These are phyloP conservation scores for Lasiodiplodia sp. DNA, from an alignment of 2,329 filamentous ascomycete genomes.

Conservation along the genomic window DNA sequence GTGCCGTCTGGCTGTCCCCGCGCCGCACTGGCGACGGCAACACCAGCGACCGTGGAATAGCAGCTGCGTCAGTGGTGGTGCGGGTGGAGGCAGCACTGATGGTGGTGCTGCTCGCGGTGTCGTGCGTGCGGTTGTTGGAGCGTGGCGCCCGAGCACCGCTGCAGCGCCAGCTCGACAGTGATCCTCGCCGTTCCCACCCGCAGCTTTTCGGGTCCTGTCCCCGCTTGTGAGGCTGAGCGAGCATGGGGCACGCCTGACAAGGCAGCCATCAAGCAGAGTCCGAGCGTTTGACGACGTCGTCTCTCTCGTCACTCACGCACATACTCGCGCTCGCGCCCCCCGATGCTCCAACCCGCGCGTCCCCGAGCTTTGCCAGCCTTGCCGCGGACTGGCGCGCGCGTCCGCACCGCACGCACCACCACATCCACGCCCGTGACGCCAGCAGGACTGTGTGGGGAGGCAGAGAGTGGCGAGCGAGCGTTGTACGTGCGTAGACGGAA, in stretches of 20 bases:
- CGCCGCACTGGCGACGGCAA: background rate
- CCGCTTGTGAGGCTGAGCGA: constrained; percentile 20
- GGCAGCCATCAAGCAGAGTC: background rate
- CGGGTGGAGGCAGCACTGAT: constrained; percentile 1
- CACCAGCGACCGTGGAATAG: constrained; percentile 2
- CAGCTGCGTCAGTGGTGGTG: constrained; percentile 5
- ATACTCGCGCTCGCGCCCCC: background rate
- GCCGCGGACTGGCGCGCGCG: constrained; percentile 18
- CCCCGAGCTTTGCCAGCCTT: background rate
- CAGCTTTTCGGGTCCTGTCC: background rate
- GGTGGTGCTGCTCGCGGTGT: background rate
- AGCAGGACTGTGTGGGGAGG: constrained; percentile 24
- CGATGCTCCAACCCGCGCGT: background rate
- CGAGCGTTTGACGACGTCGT: background rate
- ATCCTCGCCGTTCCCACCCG: background rate
- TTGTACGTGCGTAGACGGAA: constrained; percentile 21
- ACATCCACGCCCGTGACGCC: constrained; percentile 12
- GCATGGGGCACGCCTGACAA: background rate
- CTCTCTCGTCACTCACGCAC: background rate
- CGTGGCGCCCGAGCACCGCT: constrained; percentile 5
- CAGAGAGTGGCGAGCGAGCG: background rate
- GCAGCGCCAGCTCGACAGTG: constrained; percentile 3
- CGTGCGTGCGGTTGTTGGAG: constrained; percentile 14
- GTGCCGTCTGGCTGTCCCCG: background rate
- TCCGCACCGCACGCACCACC: background rate